These are phyloP conservation scores for Phytophthora podocarpi DNA, from an alignment of 352 stramenopile genomes.

Conservation along the genomic window DNA sequence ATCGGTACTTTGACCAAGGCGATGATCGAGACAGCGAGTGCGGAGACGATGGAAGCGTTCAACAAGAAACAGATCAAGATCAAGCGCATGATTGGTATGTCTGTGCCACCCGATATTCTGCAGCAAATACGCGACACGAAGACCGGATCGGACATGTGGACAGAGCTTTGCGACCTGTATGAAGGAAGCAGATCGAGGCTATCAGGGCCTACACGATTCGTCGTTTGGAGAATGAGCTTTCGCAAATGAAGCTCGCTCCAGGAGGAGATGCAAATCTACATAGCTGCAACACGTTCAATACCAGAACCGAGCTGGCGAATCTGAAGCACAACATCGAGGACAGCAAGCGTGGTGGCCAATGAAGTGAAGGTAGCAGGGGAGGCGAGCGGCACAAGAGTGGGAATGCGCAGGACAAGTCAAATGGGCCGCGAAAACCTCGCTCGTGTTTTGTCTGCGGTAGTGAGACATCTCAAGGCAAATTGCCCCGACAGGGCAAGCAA, in stretches of 20 bases:
- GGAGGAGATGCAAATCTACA: not conserved
- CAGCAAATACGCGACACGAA: conserved; percentile 6
- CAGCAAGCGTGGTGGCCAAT: no score
- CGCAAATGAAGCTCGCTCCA: not conserved
- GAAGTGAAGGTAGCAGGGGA: no score
- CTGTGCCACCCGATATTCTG: not conserved
- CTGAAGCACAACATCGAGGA: not conserved
- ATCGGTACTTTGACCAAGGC: no score
- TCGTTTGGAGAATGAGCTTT: not conserved
- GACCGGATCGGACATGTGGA: not conserved
- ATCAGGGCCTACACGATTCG: not conserved
- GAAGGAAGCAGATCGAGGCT: no score
- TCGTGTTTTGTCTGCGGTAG: not conserved
- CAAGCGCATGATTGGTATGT: no score
- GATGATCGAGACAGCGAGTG: no score
- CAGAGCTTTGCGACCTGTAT: not conserved
- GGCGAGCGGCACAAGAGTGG: no score
- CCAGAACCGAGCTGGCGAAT: not conserved
- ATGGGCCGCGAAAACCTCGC: no score
- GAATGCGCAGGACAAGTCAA: not conserved
- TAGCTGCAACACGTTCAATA: no score
- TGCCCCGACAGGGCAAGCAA: not conserved
- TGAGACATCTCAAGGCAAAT: not conserved
- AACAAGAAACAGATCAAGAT: no score
- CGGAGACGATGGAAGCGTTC: no score